Base-by-base conservation (phyloP, 1,139 yeast genomes). In the Saccharomycopsis hybrid region DNA sequence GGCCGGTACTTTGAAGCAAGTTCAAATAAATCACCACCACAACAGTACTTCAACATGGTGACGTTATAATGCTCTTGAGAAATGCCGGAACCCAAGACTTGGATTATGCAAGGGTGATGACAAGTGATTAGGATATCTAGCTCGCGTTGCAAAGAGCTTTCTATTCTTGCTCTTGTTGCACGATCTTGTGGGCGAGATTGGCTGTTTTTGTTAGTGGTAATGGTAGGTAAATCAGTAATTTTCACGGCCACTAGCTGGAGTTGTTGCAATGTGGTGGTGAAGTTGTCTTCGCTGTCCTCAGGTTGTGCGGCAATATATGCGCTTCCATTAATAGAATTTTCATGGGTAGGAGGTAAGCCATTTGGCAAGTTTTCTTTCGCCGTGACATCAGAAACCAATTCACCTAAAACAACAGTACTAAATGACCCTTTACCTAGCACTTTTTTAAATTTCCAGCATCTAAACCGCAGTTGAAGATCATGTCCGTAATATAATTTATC, bases 1-100 rank as follows among this genome's bases (percentile, higher is more conserved):
- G 66, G 62, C 29, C 71, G 60, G 56, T 72, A 60, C 11, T 66
- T 61, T 3, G 77, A 64, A 4, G 85, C 75, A 52, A 86, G 76
- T 41, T 80, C 81, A 59, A 82, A 81, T 43, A 92, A 65, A 60
- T 88, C 95, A 1, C 97, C 97, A 2, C 97, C 97, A 9, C 71
- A 67, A 60, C 90, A 85, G 62, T 77, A 86, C 2, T 89, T 87
- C 59, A 89, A 71, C 44, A 85, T 83, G 62, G 89, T 74, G 35
- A 78, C 41, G 5, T 37, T 35, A 9, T 33, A 32, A 24, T 13
- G 25, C 18, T 7, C 28, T 9, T 42, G 45, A 30, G 24, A 24
- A 13, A 64, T 40, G 64, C 77, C 61, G 64, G 54, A 11, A 29
- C 46, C 54, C 7, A 49, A 24, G 24, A 74, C 59, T 44, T 64